Evolutionary conservation across 2,329 filamentous ascomycete genomes (phyloP).

Genomic region (Colletotrichum acutatum): DNA sequence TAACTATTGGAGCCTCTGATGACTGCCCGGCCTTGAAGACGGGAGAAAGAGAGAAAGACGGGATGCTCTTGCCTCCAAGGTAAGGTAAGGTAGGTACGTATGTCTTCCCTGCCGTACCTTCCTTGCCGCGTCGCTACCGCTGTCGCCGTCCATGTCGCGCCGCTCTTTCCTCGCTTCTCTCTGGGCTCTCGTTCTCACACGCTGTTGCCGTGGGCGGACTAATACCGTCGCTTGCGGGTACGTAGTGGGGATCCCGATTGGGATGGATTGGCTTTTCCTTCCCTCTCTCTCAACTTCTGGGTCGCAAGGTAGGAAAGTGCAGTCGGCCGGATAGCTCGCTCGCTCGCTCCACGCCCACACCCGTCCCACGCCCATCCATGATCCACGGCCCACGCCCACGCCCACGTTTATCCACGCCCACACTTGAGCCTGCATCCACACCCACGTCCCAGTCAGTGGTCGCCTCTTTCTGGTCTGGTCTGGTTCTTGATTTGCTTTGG

Average conservation of each 20-base stretch:
- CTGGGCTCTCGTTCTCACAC: background rate
- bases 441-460: slow-evolving; percentile 7
- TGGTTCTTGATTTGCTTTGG: background rate
- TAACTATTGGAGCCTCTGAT: background rate
- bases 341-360: slow-evolving; percentile 18
- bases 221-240: slow-evolving; percentile 31
- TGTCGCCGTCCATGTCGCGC: slow-evolving; percentile 8
- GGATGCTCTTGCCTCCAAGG: background rate
- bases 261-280: slow-evolving; percentile 19
- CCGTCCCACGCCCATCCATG: slow-evolving; percentile 1
- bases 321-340: slow-evolving; percentile 34
- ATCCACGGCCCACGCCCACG: background rate
- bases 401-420: background rate
- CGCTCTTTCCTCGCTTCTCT: slow-evolving; percentile 28
- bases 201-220: slow-evolving; percentile 21
- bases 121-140: slow-evolving; percentile 25
- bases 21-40: background rate
- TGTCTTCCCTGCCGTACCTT: too few species aligned
- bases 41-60: too few species aligned
- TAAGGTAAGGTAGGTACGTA: too few species aligned
- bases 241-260: slow-evolving; percentile 23
- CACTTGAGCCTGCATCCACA: background rate
- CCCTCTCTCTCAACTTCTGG: background rate
- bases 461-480: slow-evolving; percentile 11
- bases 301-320: background rate